A percentile compares a stretch with the other conserved stretches of the same genome.
phyloP scores from a whole-genome alignment of 2,329 filamentous ascomycete genomes.

The Colletotrichum sp. region DNA sequence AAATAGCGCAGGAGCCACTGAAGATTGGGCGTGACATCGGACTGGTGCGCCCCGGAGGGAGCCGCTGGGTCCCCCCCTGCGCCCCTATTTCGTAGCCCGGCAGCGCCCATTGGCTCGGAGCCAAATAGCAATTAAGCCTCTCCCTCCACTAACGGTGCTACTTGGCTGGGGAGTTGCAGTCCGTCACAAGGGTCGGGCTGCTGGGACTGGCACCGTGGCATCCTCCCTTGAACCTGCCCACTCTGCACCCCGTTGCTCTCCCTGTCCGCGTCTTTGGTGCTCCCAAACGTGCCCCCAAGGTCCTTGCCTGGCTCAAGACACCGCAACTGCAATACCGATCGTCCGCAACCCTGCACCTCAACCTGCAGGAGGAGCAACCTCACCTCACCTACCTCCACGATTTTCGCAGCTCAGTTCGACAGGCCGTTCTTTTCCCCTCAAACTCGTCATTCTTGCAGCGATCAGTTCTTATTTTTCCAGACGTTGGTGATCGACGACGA shows the following conservation, averaged over 20 bases:
- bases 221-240: neutral
- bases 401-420: neutral
- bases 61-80: slow-evolving; percentile 1
- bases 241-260: slow-evolving; percentile 9
- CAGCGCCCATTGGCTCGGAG: slow-evolving; percentile 16
- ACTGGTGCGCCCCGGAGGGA: slow-evolving; percentile 8
- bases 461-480: neutral
- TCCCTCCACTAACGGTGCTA: slow-evolving; percentile 11
- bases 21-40: slow-evolving; percentile 5
- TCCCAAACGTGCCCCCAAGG: neutral
- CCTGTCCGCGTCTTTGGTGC: slow-evolving; percentile 3
- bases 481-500: neutral
- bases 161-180: slow-evolving; percentile 11
- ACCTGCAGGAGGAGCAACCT: neutral
- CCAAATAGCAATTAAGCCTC: slow-evolving; percentile 20
- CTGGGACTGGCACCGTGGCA: slow-evolving; percentile 3
- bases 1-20: slow-evolving; percentile 4
- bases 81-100: slow-evolving; percentile 2
- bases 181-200: slow-evolving; percentile 4
- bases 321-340: slow-evolving; percentile 1
- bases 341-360: slow-evolving; percentile 7
- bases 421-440: neutral
- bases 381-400: neutral
- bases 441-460: neutral
- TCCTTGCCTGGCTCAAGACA: neutral